Conservation (phyloP, 257 asterid species). For the Plantago elongata region DNA sequence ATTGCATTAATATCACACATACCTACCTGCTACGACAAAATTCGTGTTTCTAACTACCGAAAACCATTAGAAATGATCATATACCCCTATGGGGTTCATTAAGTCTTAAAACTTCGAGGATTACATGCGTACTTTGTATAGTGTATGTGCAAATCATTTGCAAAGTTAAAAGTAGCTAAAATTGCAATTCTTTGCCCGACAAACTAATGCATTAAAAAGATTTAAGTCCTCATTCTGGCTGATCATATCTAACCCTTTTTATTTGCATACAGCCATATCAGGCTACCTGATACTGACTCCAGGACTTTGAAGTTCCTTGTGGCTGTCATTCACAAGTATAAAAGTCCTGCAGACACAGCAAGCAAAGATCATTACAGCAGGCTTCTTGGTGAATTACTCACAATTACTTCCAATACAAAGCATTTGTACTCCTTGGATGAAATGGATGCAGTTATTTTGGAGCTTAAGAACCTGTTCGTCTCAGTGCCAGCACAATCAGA, state of each 20-base stretch:
- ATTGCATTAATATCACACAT: too few species aligned
- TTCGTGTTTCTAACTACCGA: too few species aligned
- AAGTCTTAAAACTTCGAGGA: too few species aligned
- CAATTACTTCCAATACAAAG: slow-evolving; percentile 61
- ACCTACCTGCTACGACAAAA: too few species aligned
- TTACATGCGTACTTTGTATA: too few species aligned
- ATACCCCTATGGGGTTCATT: too few species aligned
- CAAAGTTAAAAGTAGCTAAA: too few species aligned
- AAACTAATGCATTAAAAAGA: not conserved
- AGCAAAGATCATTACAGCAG: slow-evolving; percentile 41
- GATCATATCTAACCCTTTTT: slow-evolving; percentile 10
- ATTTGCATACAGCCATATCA: slow-evolving; percentile 54
- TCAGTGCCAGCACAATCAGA: slow-evolving; percentile 44
- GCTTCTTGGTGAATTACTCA: slow-evolving; percentile 73
- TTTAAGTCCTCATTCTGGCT: not conserved
- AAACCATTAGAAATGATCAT: too few species aligned
- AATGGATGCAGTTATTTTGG: slow-evolving; percentile 71
- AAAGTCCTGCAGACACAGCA: slow-evolving; percentile 39
- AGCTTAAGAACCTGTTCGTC: slow-evolving; percentile 71
- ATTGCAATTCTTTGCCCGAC: too few species aligned
- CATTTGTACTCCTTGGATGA: slow-evolving; percentile 59
- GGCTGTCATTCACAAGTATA: slow-evolving; percentile 50
- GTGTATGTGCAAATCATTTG: too few species aligned
- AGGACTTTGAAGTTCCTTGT: slow-evolving; percentile 68
- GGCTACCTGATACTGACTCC: slow-evolving; percentile 72